A percentile compares a stretch with the other conserved stretches of the same genome.
Conservation (phyloP, 768 basidiomycete species). For the Pleurotus sapidus region DNA sequence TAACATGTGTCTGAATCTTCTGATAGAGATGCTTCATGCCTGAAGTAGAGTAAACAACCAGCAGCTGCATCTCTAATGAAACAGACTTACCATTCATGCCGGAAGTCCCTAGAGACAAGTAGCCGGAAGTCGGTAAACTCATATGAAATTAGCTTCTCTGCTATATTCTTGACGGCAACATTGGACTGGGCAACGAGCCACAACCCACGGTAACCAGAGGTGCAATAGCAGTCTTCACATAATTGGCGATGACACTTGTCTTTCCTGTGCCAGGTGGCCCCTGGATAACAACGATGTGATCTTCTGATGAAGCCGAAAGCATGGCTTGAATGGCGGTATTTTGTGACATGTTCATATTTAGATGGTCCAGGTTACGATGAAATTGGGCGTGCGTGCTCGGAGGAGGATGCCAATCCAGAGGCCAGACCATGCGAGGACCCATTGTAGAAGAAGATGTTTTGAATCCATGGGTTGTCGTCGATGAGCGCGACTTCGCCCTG, state of each 20-base stretch:
- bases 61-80: background rate
- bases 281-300: constrained; percentile 43
- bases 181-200: constrained; percentile 88
- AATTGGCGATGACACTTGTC: constrained; percentile 69
- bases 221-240: constrained; percentile 47
- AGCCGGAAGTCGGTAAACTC: constrained; percentile 59
- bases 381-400: background rate
- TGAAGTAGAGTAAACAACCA: constrained; percentile 22
- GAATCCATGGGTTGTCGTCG: constrained; percentile 43
- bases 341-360: constrained; percentile 42
- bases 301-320: constrained; percentile 31
- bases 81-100: constrained; percentile 53
- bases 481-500: constrained; percentile 35
- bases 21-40: constrained; percentile 84
- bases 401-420: constrained; percentile 24
- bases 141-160: constrained; percentile 65
- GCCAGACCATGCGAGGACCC: constrained; percentile 34
- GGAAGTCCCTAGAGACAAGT: constrained; percentile 69
- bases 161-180: constrained; percentile 88
- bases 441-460: constrained; percentile 45
- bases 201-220: constrained; percentile 43
- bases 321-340: constrained; percentile 45
- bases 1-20: constrained; percentile 43
- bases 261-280: constrained; percentile 73
- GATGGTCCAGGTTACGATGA: constrained; percentile 8